Evolutionary conservation across 192 early-diverging fungal genomes (phyloP), one percentile per base, ranked within the genome.

Genomic region (Geranomyces variabilis): DNA sequence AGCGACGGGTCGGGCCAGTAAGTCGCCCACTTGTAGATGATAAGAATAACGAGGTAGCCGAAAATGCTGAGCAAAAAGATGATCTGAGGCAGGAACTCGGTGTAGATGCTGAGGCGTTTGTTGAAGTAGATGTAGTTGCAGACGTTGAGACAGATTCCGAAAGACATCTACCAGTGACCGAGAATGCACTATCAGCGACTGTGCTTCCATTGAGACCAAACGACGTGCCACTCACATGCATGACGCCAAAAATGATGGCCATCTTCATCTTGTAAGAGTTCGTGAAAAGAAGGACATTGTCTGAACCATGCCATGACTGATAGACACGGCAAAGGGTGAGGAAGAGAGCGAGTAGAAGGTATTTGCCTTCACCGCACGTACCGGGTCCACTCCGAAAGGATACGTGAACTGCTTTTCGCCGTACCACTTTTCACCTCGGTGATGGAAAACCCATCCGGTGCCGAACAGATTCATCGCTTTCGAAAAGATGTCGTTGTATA

Each of bases 211-310:
- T 30, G 29, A 22, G 33, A 19, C 9, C 22, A 15, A n/a, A 4
- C 19, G 51, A 53, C 3, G 4, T 53, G 14, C 34, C 24, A 77
- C 70, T 67, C 72, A 86, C 86, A 48, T 98, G 97, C 69, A 97
- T 85, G 24, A 98, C 94, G 67, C 97, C 97, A 26, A 99, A 66
- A 57, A 99, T 87, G 74, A 99, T 90, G 7, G 95, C 92, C 90
- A 94, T 92, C 81, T 99, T 99, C 97, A 99, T 99, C 87, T 99
- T 99, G 88, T 99, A 99, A 59, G 96, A 97, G 83, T 99, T 99
- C 57, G 90, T 87, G 75, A 99, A 99, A 49, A 98, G 70, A 58
- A 99, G 89, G 73, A 81, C 89, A 85, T 99, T 99, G 48, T 96
- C 94, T 12, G 94, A 84, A 44, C 88, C 90, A 66, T 95, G 92